Conservation (phyloP, 805 yeast genomes). For the Yamadazyma kitorensis region DNA sequence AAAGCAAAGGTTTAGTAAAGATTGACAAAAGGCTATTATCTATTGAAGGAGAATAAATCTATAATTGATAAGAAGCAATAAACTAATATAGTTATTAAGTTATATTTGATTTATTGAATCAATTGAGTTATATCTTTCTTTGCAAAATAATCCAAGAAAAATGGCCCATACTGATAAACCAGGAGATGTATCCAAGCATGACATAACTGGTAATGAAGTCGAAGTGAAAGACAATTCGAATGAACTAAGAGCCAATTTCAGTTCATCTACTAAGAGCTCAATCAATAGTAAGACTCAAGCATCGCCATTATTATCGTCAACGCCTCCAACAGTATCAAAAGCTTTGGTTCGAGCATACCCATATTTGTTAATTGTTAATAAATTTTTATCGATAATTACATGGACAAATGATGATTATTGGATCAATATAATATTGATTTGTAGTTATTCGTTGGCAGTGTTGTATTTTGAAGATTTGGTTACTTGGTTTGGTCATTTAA, state of each 20-base stretch:
- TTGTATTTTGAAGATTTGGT: slow-evolving; percentile 77
- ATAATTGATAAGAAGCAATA: too few species aligned
- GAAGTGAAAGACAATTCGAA: background rate
- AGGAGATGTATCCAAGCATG: background rate
- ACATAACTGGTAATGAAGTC: background rate
- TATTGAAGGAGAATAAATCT: too few species aligned
- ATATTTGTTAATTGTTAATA: slow-evolving; percentile 70
- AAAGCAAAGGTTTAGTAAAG: too few species aligned
- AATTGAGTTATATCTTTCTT: too few species aligned
- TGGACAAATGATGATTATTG: slow-evolving; percentile 90
- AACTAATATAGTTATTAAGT: too few species aligned
- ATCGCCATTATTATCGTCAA: slow-evolving; percentile 80
- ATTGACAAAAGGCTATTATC: too few species aligned
- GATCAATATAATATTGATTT: slow-evolving; percentile 63
- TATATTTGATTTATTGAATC: too few species aligned
- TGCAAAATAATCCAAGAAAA: too few species aligned
- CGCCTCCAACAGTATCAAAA: slow-evolving; percentile 89
- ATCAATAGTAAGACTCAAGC: slow-evolving; percentile 42
- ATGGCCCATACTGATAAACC: slow-evolving; percentile 1
- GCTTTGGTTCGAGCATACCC: slow-evolving; percentile 84
- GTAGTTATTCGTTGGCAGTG: slow-evolving; percentile 54
- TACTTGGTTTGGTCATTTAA: slow-evolving; percentile 78
- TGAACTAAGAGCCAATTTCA: slow-evolving; percentile 31
- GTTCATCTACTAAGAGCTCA: slow-evolving; percentile 11
- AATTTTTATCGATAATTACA: slow-evolving; percentile 67